Evolutionary conservation across 202 grass and related monocot genomes (phyloP), one percentile per base, ranked within the genome.

Genomic region (Bolboschoenoplectus hybrid): DNA sequence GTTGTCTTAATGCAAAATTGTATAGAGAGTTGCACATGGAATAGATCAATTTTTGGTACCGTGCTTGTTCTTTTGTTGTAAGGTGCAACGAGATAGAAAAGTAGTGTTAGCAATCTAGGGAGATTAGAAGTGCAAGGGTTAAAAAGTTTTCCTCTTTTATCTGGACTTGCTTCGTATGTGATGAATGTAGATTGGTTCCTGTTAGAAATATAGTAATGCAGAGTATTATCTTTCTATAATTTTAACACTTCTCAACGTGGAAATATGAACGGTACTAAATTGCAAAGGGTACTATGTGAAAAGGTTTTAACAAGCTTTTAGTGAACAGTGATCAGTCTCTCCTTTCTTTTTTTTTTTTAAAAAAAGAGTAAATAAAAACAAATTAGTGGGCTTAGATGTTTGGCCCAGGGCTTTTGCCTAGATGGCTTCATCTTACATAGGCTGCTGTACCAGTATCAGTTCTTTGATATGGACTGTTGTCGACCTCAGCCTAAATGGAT

Each of bases 1-100:
- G 14, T 53, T 19, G 26, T 80, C 13, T 60, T 80, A 80, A 19
- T 41, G 51, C 52, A 80, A 79, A 58, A 79, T 2, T 72, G 68
- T 79, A 56, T 58, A 79, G 51, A 60, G 75, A 60, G 75, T 60
- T 41, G 36, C 3, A 16, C 51, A 80, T 80, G 75, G 60, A 40
- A 80, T 80, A 61, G 75, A 60, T 80, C 53, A 60, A 57, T 58
- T 80, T 80, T 80, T 80, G 75, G 53, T 80, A 60, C 75, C 0
- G 47, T 52, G 71, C 46, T 70, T 79, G 53, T 80, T 80, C 53
- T 61, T 80, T 80, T 60, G 36, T 80, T 60, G 35, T 1, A 41
- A 43, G 38, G 55, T 9, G 55, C 13, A 41, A 80, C 7, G 39
- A 60, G 13, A n/a, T 40, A 79, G 51, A 76, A 76, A 39, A 2